These are phyloP conservation scores for Lasiosphaeria hispida DNA, from an alignment of 495 filamentous ascomycete genomes.

Conservation along the genomic window DNA sequence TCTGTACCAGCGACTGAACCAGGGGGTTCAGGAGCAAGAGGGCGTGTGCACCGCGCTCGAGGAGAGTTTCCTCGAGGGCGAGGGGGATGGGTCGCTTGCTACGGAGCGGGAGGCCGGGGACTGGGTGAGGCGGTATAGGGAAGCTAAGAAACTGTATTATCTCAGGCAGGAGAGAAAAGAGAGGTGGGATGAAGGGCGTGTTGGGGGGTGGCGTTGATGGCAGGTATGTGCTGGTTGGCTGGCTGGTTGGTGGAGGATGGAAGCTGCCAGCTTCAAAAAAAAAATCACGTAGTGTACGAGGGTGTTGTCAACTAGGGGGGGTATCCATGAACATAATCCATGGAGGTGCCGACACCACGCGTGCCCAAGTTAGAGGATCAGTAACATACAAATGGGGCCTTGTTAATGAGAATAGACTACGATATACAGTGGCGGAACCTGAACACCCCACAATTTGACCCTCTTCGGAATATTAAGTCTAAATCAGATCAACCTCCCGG, in stretches of 20 bases:
- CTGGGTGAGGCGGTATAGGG: slow-evolving; percentile 77
- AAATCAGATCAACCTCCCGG: no score
- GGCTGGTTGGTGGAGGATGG: not conserved
- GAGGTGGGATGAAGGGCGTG: slow-evolving; percentile 91
- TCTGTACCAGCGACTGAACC: slow-evolving; percentile 75
- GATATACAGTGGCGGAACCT: no score
- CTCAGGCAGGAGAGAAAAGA: slow-evolving; percentile 77
- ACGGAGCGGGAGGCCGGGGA: slow-evolving; percentile 77
- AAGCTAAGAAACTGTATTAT: slow-evolving; percentile 70
- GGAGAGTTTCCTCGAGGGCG: slow-evolving; percentile 77
- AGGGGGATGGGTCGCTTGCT: slow-evolving; percentile 38
- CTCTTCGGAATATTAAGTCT: no score
- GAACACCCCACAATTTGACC: no score
- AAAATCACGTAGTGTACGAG: no score
- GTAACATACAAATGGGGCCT: not conserved
- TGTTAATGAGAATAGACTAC: no score
- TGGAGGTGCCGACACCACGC: no score
- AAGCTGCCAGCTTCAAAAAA: not conserved
- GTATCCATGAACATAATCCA: no score
- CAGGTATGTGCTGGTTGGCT: not conserved
- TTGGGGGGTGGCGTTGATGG: slow-evolving; percentile 83
- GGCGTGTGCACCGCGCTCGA: slow-evolving; percentile 76
- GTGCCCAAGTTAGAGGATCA: not conserved
- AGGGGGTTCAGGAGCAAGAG: slow-evolving; percentile 77
- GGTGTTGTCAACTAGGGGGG: no score